These are phyloP conservation scores for Diplocarpon rosae DNA, from an alignment of 2,329 filamentous ascomycete genomes.

Conservation along the genomic window DNA sequence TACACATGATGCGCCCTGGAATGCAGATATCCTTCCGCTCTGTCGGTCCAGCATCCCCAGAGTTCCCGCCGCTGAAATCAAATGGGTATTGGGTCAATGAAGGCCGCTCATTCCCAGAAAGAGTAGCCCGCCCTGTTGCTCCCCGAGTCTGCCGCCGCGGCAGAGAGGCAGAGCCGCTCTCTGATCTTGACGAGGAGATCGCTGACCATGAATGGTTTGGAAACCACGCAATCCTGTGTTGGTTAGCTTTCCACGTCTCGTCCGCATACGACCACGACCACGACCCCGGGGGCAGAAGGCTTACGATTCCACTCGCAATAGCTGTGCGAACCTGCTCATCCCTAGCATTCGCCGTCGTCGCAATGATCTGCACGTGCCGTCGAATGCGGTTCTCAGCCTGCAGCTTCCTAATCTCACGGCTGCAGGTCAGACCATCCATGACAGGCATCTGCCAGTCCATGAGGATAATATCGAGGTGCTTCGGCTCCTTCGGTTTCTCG, in stretches of 20 bases:
- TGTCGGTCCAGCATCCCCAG: too few relatives aligned
- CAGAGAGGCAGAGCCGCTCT: constrained; percentile 11
- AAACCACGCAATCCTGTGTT: constrained; percentile 15
- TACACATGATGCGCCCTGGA: too few relatives aligned
- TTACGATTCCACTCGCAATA: constrained; percentile 17
- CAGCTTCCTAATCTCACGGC: constrained; percentile 50
- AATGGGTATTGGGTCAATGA: too few relatives aligned
- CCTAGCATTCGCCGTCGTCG: constrained; percentile 27
- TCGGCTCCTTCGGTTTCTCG: constrained; percentile 9
- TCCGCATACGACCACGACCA: background rate
- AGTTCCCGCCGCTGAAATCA: too few relatives aligned
- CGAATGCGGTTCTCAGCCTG: constrained; percentile 40
- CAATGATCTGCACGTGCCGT: constrained; percentile 30
- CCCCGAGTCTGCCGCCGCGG: background rate
- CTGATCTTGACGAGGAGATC: constrained; percentile 16
- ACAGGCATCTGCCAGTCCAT: constrained; percentile 74
- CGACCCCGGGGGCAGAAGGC: background rate
- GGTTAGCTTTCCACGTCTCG: background rate
- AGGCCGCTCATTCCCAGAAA: constrained; percentile 1
- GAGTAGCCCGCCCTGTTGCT: constrained; percentile 1
- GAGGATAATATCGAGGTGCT: constrained; percentile 48
- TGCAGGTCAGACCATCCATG: constrained; percentile 59
- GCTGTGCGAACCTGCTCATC: constrained; percentile 22
- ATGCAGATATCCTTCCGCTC: too few relatives aligned
- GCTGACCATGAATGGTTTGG: constrained; percentile 18